phyloP scores from a whole-genome alignment of 1,139 yeast genomes.

The Debaryomycetaceae sp. region DNA sequence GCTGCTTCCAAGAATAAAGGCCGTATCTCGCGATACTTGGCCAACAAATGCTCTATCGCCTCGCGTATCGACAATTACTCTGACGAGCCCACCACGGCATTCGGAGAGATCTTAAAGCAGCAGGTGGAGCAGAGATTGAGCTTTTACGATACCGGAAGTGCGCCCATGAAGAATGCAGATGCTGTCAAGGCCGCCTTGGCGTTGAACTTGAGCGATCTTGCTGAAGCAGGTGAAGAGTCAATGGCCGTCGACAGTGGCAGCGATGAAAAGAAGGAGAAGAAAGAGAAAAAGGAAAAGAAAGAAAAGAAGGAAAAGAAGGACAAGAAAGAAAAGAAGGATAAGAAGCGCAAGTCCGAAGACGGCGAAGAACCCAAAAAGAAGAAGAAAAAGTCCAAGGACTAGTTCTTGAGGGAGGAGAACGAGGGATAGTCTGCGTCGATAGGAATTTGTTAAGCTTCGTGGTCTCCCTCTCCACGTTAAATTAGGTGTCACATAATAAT shows the following conservation, averaged over 20 bases:
- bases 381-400: slow-evolving; percentile 13
- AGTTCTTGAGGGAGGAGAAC: no score
- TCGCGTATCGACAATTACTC: slow-evolving; percentile 95
- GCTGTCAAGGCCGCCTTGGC: slow-evolving; percentile 89
- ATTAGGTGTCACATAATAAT: no score
- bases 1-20: slow-evolving; percentile 98
- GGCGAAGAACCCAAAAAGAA: slow-evolving; percentile 19
- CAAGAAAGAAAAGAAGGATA: slow-evolving; percentile 44
- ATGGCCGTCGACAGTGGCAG: slow-evolving; percentile 21
- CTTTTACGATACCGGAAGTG: slow-evolving; percentile 91
- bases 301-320: slow-evolving; percentile 41
- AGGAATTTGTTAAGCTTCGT: no score
- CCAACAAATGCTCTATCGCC: slow-evolving; percentile 98
- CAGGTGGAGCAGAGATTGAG: slow-evolving; percentile 97
- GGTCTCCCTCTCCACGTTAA: no score
- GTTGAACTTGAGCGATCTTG: slow-evolving; percentile 34
- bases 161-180: slow-evolving; percentile 92
- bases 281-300: slow-evolving; percentile 46
- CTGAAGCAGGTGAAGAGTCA: slow-evolving; percentile 12
- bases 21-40: slow-evolving; percentile 95
- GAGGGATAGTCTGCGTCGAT: no score
- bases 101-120: slow-evolving; percentile 83
- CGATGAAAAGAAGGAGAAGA: slow-evolving; percentile 44
- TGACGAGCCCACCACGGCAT: slow-evolving; percentile 74
- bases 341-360: slow-evolving; percentile 43